A percentile compares a stretch with the other conserved stretches of the same genome.
These are phyloP conservation scores for Nemania serpens DNA, from an alignment of 2,329 filamentous ascomycete species.

Conservation along the genomic window DNA sequence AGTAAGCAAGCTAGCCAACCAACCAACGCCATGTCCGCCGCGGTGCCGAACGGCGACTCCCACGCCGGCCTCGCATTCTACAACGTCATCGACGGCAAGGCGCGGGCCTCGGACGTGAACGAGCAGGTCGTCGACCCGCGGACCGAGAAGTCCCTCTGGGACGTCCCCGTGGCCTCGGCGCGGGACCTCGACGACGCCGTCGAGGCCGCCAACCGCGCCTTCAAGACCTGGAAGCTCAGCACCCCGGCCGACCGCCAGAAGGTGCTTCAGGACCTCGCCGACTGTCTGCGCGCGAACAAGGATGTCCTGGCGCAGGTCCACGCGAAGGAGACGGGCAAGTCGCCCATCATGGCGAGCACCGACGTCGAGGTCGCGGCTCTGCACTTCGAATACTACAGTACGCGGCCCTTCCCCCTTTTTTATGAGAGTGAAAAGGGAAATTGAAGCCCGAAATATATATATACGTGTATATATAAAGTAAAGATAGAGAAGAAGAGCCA, in stretches of 20 bases:
- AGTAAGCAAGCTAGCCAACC: background rate
- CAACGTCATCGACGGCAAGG: slow-evolving; percentile 52
- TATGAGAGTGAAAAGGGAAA: background rate
- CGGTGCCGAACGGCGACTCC: slow-evolving; percentile 26
- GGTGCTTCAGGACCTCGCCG: slow-evolving; percentile 46
- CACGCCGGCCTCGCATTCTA: slow-evolving; percentile 41
- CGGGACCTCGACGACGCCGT: slow-evolving; percentile 51
- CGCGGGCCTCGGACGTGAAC: slow-evolving; percentile 40
- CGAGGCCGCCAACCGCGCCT: slow-evolving; percentile 50
- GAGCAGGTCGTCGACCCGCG: slow-evolving; percentile 51
- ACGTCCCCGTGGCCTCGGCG: slow-evolving; percentile 51
- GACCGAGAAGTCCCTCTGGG: slow-evolving; percentile 50
- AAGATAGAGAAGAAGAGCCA: too few species aligned
- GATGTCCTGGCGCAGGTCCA: slow-evolving; percentile 52
- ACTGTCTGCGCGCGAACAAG: slow-evolving; percentile 46
- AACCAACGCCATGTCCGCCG: slow-evolving; percentile 20
- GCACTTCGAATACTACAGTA: slow-evolving; percentile 47
- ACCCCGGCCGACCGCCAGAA: slow-evolving; percentile 49
- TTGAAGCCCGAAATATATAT: too few species aligned
- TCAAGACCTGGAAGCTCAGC: slow-evolving; percentile 52
- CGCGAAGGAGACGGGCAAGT: slow-evolving; percentile 58
- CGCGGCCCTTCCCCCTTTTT: slow-evolving; percentile 1
- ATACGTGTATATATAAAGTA: too few species aligned
- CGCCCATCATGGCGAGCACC: slow-evolving; percentile 45
- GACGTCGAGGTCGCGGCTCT: slow-evolving; percentile 45